Percentiles rank a stretch among this genome's conserved stretches.
Evolutionary conservation across 2,329 filamentous ascomycete species (phyloP).

Genomic region (Xylariomycetidae sp.): DNA sequence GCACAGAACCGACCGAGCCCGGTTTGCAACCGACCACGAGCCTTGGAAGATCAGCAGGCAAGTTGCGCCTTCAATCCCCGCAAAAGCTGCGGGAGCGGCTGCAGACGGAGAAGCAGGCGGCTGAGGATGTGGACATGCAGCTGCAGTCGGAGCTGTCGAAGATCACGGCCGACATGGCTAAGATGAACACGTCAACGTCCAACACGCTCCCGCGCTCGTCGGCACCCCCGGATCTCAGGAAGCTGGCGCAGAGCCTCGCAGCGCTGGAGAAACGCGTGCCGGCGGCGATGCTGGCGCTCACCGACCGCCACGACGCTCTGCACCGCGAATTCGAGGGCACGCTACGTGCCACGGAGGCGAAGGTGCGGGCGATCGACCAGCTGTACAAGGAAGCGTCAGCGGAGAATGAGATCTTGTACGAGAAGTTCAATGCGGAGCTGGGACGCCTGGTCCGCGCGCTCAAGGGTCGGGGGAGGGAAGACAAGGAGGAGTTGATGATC

Average conservation of each 20-base stretch:
- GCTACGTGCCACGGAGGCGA: slow-evolving; percentile 67
- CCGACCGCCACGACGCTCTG: slow-evolving; percentile 55
- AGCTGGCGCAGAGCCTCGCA: slow-evolving; percentile 52
- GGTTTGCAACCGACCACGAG: slow-evolving; percentile 28
- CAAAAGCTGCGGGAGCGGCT: slow-evolving; percentile 80
- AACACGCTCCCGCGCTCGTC: slow-evolving; percentile 29
- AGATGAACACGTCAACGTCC: slow-evolving; percentile 37
- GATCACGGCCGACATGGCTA: slow-evolving; percentile 74
- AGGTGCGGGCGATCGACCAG: slow-evolving; percentile 78
- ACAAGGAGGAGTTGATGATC: slow-evolving; percentile 69
- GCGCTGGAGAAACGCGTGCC: slow-evolving; percentile 64
- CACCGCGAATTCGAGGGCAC: slow-evolving; percentile 66
- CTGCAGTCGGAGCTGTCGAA: slow-evolving; percentile 71
- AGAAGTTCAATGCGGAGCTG: slow-evolving; percentile 86
- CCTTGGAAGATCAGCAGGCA: slow-evolving; percentile 38
- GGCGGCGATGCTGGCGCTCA: slow-evolving; percentile 50
- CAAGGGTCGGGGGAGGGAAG: slow-evolving; percentile 64
- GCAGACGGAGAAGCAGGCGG: slow-evolving; percentile 70
- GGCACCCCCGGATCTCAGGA: slow-evolving; percentile 45
- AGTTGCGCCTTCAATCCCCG: slow-evolving; percentile 62
- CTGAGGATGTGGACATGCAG: slow-evolving; percentile 62
- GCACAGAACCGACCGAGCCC: slow-evolving; percentile 19
- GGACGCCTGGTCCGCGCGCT: slow-evolving; percentile 74
- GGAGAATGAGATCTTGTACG: slow-evolving; percentile 89
- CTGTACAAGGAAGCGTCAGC: slow-evolving; percentile 81